A percentile compares a stretch with the other conserved stretches of the same genome.
These are phyloP conservation scores for Verticillium nonalfalfae DNA, from an alignment of 2,329 filamentous ascomycete genomes.

Conservation along the genomic window DNA sequence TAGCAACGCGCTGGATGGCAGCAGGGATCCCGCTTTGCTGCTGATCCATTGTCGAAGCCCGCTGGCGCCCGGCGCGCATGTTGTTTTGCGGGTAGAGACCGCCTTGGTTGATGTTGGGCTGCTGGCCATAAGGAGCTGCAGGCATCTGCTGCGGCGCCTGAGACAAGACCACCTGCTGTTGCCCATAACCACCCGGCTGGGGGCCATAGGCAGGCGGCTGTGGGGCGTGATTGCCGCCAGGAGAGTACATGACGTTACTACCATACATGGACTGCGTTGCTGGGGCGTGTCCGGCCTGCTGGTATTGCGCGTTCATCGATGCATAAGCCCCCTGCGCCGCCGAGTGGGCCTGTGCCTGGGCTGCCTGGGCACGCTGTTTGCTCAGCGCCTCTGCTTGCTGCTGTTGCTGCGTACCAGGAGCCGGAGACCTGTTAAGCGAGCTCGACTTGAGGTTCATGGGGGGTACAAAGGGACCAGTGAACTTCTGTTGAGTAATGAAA, in stretches of 20 bases:
- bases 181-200: slow-evolving; percentile 64
- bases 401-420: slow-evolving; percentile 90
- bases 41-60: slow-evolving; percentile 94
- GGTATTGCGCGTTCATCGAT: slow-evolving; percentile 39
- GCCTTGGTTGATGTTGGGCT: slow-evolving; percentile 37
- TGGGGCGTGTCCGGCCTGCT: slow-evolving; percentile 33
- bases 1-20: slow-evolving; percentile 89
- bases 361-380: slow-evolving; percentile 77
- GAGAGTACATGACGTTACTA: slow-evolving; percentile 75
- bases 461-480: slow-evolving; percentile 89
- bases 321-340: slow-evolving; percentile 56
- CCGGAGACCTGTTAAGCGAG: slow-evolving; percentile 77
- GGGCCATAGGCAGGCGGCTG: slow-evolving; percentile 75
- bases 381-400: slow-evolving; percentile 90
- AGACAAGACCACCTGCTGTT: slow-evolving; percentile 68
- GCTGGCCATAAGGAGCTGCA: slow-evolving; percentile 51
- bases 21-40: slow-evolving; percentile 89
- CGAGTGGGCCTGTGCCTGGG: slow-evolving; percentile 63
- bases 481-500: slow-evolving; percentile 98
- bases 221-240: slow-evolving; percentile 45
- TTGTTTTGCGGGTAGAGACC: slow-evolving; percentile 57
- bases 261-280: slow-evolving; percentile 66
- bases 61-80: slow-evolving; percentile 70
- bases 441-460: slow-evolving; percentile 94
- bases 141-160: slow-evolving; percentile 61